phyloP scores from a whole-genome alignment of 495 filamentous ascomycete species.

The Xylaria intraflava region DNA sequence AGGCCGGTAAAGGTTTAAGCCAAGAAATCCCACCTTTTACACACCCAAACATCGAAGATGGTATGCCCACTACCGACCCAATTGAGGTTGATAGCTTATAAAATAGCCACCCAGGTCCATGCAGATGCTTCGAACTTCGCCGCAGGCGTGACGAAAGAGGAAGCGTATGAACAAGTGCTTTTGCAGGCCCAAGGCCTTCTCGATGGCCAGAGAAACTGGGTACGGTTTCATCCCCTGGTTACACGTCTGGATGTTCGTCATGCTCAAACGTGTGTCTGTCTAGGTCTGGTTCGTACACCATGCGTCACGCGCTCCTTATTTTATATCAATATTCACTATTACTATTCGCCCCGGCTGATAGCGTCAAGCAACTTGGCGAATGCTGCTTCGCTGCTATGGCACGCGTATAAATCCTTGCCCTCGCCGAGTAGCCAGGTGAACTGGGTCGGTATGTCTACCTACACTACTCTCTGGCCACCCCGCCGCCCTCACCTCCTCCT shows the following conservation, averaged over 20 bases:
- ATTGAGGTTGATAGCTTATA: slow-evolving; percentile 7
- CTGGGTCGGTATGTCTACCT: slow-evolving; percentile 61
- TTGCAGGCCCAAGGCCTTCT: slow-evolving; percentile 65
- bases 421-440: slow-evolving; percentile 66
- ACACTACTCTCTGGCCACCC: background rate
- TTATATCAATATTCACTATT: too few relatives aligned
- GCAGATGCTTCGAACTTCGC: slow-evolving; percentile 77
- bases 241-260: background rate
- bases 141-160: slow-evolving; percentile 56
- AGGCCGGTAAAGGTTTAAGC: background rate
- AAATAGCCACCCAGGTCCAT: slow-evolving; percentile 58
- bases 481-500: background rate
- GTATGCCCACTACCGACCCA: background rate
- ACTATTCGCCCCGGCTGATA: background rate
- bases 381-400: slow-evolving; percentile 76
- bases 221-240: slow-evolving; percentile 32
- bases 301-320: background rate
- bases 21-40: background rate
- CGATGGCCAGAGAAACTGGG: slow-evolving; percentile 82
- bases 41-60: background rate
- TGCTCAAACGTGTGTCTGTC: slow-evolving; percentile 2
- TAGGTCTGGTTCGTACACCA: slow-evolving; percentile 25
- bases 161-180: slow-evolving; percentile 70
- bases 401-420: slow-evolving; percentile 75
- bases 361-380: slow-evolving; percentile 73